phyloP scores from a whole-genome alignment of 305 asterid genomes.

The Plantago coronopus region DNA sequence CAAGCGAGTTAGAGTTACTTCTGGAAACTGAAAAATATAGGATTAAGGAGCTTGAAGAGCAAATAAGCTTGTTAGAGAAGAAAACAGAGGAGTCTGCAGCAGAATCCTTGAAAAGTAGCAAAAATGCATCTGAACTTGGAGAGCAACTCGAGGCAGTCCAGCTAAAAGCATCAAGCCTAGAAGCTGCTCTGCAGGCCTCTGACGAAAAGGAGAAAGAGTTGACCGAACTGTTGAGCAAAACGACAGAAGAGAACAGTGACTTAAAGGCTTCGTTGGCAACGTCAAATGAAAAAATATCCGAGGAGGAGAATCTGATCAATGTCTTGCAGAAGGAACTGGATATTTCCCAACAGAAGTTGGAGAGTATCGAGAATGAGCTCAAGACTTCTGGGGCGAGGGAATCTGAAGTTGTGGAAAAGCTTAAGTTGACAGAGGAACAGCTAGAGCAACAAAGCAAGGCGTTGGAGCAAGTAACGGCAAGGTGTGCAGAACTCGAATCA shows the following conservation, averaged over 20 bases:
- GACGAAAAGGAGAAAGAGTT: constrained; percentile 60
- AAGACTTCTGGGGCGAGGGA: constrained; percentile 54
- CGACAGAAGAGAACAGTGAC: constrained; percentile 59
- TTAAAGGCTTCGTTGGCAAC: constrained; percentile 46
- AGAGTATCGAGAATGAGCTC: constrained; percentile 60
- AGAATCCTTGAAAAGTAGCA: constrained; percentile 41
- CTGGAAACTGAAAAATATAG: constrained; percentile 69
- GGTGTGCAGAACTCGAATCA: constrained; percentile 58
- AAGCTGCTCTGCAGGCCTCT: constrained; percentile 55
- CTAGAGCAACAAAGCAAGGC: constrained; percentile 50
- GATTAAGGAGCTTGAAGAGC: constrained; percentile 85
- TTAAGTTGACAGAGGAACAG: constrained; percentile 70
- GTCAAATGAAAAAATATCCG: constrained; percentile 62
- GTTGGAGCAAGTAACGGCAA: constrained; percentile 53
- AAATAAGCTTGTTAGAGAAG: constrained; percentile 48
- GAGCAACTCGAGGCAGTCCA: constrained; percentile 53
- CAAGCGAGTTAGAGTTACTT: constrained; percentile 62
- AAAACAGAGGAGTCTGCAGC: constrained; percentile 46
- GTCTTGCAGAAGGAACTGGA: constrained; percentile 51
- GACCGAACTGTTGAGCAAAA: constrained; percentile 33
- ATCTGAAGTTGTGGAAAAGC: constrained; percentile 52
- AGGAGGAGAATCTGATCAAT: constrained; percentile 58
- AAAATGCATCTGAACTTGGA: constrained; percentile 60
- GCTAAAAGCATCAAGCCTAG: constrained; percentile 60
- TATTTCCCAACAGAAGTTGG: constrained; percentile 52